Percentiles rank a stretch among this genome's conserved stretches.
phyloP scores from a whole-genome alignment of 805 yeast genomes.

The Candida odintsovae region DNA sequence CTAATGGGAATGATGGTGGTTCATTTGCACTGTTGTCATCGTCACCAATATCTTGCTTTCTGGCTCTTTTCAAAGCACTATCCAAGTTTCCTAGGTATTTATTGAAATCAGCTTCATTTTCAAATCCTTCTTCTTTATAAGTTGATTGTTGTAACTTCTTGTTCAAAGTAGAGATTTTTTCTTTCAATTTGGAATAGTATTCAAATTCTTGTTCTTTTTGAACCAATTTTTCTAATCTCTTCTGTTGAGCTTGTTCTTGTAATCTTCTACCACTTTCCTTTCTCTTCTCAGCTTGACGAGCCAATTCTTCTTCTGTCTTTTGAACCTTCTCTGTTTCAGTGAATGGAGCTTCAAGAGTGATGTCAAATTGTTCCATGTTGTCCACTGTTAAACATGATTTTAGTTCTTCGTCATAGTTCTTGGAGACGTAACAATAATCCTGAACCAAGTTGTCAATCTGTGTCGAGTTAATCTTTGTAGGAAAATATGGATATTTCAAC shows the following conservation, averaged over 20 bases:
- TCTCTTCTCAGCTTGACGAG: slow-evolving; percentile 69
- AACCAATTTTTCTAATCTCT: slow-evolving; percentile 69
- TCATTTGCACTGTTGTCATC: slow-evolving; percentile 37
- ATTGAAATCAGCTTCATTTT: slow-evolving; percentile 63
- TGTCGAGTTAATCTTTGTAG: slow-evolving; percentile 55
- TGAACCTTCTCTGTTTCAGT: slow-evolving; percentile 58
- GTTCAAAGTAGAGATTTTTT: slow-evolving; percentile 42
- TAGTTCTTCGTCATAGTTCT: slow-evolving; percentile 61
- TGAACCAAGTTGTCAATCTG: slow-evolving; percentile 67
- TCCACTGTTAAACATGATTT: slow-evolving; percentile 52
- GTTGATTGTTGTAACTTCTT: slow-evolving; percentile 50
- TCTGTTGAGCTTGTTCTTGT: slow-evolving; percentile 89
- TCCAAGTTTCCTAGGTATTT: slow-evolving; percentile 63
- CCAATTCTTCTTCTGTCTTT: slow-evolving; percentile 80
- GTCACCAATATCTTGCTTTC: slow-evolving; percentile 60
- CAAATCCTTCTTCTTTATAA: slow-evolving; percentile 70
- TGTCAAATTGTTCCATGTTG: slow-evolving; percentile 59
- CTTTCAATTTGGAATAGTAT: slow-evolving; percentile 58
- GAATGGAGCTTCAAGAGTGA: slow-evolving; percentile 79
- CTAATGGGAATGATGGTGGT: slow-evolving; percentile 60
- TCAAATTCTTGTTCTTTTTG: slow-evolving; percentile 78
- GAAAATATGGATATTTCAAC: slow-evolving; percentile 89
- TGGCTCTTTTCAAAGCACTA: slow-evolving; percentile 60
- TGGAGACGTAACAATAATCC: slow-evolving; percentile 74
- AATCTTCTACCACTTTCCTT: slow-evolving; percentile 81